These are phyloP conservation scores for Penicillium longicatenatum DNA, from an alignment of 495 filamentous ascomycete genomes.

Conservation along the genomic window DNA sequence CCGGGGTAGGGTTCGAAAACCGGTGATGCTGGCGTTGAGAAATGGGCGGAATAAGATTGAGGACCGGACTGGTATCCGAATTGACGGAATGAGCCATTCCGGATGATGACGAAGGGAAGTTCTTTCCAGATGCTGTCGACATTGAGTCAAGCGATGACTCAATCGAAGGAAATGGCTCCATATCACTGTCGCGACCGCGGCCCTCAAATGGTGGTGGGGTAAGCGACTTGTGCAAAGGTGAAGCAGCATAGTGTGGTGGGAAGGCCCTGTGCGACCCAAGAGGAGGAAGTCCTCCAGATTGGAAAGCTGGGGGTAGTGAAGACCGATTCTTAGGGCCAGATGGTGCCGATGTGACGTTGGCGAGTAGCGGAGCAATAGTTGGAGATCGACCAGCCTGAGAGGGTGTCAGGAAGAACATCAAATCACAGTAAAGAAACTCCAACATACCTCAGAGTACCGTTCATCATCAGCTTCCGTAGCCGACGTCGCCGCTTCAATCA, in stretches of 20 bases:
- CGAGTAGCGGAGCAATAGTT: conserved; percentile 48
- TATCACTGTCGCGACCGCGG: conserved; percentile 53
- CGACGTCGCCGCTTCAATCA: conserved; percentile 88
- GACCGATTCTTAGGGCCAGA: conserved; percentile 59
- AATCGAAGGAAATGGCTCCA: conserved; percentile 82
- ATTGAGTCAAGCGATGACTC: conserved; percentile 66
- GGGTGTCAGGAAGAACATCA: conserved; percentile 11
- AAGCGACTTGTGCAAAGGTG: conserved; percentile 80
- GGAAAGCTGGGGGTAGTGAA: conserved; percentile 72
- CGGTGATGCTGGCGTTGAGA: conserved; percentile 48
- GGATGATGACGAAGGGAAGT: conserved; percentile 64
- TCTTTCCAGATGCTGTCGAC: conserved; percentile 53
- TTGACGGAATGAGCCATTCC: conserved; percentile 47
- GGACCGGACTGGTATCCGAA: conserved; percentile 53
- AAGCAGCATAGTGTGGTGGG: conserved; percentile 79
- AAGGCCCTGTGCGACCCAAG: conserved; percentile 49
- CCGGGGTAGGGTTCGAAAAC: conserved; percentile 51
- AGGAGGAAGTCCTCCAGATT: conserved; percentile 39
- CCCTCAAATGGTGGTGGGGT: conserved; percentile 75
- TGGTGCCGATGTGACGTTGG: conserved; percentile 45
- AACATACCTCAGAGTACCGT: conserved; percentile 61
- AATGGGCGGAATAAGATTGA: conserved; percentile 43
- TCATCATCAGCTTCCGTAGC: conserved; percentile 88
- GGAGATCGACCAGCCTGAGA: conserved; percentile 67
- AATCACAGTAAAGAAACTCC: neutral